Percentiles rank a stretch among this genome's conserved stretches.
These are phyloP conservation scores for Septoria linicola DNA, from an alignment of 2,329 filamentous ascomycete species.

Conservation along the genomic window DNA sequence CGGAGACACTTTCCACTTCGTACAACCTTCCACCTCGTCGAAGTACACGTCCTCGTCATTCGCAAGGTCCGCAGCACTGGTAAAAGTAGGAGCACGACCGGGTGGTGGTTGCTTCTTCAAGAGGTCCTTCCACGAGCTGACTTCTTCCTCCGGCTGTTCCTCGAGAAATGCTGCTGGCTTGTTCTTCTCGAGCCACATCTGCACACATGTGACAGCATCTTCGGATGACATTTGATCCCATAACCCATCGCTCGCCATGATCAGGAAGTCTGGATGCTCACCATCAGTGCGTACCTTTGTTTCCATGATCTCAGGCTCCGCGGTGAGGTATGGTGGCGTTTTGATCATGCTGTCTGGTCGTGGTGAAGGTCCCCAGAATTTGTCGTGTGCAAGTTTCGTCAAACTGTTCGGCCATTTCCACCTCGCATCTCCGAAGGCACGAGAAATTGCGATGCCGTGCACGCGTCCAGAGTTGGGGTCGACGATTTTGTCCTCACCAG, in stretches of 20 bases:
- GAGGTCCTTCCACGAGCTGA: constrained; percentile 12
- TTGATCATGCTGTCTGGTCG: constrained; percentile 44
- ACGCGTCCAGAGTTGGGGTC: constrained; percentile 56
- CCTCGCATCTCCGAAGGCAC: constrained; percentile 66
- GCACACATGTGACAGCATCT: constrained; percentile 43
- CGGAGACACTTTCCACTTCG: constrained; percentile 44
- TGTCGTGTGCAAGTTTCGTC: constrained; percentile 45
- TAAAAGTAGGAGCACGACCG: constrained; percentile 15
- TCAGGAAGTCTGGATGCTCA: constrained; percentile 56
- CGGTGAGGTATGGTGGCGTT: constrained; percentile 67
- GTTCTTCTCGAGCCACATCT: constrained; percentile 55
- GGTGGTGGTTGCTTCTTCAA: constrained; percentile 2
- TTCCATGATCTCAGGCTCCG: constrained; percentile 63
- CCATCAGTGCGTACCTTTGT: constrained; percentile 49
- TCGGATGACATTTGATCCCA: constrained; percentile 47
- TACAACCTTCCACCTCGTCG: constrained; percentile 38
- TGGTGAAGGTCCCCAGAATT: constrained; percentile 52
- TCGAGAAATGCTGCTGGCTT: constrained; percentile 30
- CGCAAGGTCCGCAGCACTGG: constrained; percentile 14
- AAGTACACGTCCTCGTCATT: constrained; percentile 39
- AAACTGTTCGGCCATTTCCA: constrained; percentile 65
- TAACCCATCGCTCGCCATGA: constrained; percentile 66
- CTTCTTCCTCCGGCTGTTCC: constrained; percentile 8
- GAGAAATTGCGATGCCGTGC: constrained; percentile 61
- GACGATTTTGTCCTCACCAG: constrained; percentile 63